Conservation (phyloP, 148 eudicot genomes). For the Rhododendron henanense region DNA sequence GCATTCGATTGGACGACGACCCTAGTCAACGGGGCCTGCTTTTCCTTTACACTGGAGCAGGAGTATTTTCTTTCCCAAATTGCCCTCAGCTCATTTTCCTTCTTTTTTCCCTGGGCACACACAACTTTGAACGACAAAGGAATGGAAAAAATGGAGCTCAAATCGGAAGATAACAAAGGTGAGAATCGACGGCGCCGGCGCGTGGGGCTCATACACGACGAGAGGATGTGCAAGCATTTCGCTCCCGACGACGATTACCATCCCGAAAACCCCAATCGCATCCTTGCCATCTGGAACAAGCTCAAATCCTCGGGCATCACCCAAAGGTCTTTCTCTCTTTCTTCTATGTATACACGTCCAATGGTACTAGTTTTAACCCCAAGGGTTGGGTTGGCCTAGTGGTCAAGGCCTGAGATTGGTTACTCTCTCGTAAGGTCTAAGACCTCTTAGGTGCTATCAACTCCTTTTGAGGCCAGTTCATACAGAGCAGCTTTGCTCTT, state of each 20-base stretch:
- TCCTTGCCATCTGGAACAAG: conserved; percentile 68
- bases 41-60: no score
- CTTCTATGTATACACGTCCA: background rate
- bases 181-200: conserved; percentile 18
- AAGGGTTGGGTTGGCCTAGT: background rate
- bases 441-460: no score
- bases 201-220: conserved; percentile 82
- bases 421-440: background rate
- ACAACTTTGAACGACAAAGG: background rate
- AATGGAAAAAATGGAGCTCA: background rate
- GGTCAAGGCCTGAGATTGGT: background rate
- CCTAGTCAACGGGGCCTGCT: background rate
- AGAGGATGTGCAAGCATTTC: conserved; percentile 71
- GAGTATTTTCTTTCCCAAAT: no score
- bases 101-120: background rate
- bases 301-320: conserved; percentile 50
- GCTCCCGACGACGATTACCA: conserved; percentile 54
- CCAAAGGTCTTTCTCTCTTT: conserved; percentile 37
- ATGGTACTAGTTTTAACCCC: background rate
- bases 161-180: background rate
- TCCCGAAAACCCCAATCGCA: conserved; percentile 86
- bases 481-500: no score
- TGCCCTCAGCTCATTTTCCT: no score
- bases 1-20: background rate
- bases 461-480: no score